Base-by-base conservation (phyloP, 257 asterid species). In the Nicotiana tomentosiformis region DNA sequence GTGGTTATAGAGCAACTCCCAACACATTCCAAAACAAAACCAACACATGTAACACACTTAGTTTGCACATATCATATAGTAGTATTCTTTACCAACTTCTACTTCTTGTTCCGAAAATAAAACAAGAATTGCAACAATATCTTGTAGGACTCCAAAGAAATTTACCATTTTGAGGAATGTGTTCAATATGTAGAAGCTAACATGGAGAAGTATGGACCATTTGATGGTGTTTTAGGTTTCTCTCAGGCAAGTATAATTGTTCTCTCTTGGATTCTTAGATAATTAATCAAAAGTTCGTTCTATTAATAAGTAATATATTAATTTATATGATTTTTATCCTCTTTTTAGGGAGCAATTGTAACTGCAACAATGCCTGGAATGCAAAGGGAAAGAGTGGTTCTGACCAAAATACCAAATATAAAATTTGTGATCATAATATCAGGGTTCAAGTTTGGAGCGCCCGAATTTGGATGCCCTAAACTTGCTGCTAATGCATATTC, bases 171-270 rank as follows among this genome's bases (percentile, higher is more conserved):
- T 49, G 86, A 88, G 82, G 90, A 85, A 82, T 88, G 90, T 32
- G 76, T 87, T 11, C 76, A 83, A 20, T 87, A 78, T 61, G 15
- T 87, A 2, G 90, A 87, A 85, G 88, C 81, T 30, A 39, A 82
- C 61, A 87, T 89, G 91, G 68, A 80, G 55, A 74, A 84, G 66
- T 83, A 82, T 65, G 91, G 91, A 11, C 91, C 90, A 0, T 89
- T 87, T 66, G 90, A 89, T 80, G 90, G 88, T 30, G 72, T 85
- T 26, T 77, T 89, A 60, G 90, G 91, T 30, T 87, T 85, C 29
- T 85, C 89, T 32, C 83, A 87, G 87, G 90, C 82, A 37, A 16
- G 80, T 57, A 26, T 26, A 10, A 9, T 56, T 15, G 1, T 56
- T 15, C 61, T 15, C 17, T 56, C 7, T 56, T 10, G 17, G 17